A percentile compares a stretch with the other conserved stretches of the same genome.
Conservation (phyloP, 2,329 filamentous ascomycete species). For the Diplodia sapinea region DNA sequence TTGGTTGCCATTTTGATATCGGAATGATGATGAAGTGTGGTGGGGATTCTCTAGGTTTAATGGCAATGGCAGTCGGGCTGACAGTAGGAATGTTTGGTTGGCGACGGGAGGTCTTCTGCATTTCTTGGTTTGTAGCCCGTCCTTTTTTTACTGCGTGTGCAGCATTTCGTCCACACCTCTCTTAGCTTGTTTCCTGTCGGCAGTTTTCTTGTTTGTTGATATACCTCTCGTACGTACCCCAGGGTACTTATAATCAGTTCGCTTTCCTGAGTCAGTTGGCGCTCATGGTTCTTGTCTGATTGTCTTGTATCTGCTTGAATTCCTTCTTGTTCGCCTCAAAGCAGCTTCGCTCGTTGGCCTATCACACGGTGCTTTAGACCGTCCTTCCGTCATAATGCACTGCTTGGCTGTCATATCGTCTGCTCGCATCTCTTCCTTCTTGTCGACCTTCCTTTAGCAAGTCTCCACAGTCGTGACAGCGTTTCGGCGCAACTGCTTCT, state of each 20-base stretch:
- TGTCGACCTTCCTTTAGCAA: background rate
- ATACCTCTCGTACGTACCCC: slow-evolving; percentile 27
- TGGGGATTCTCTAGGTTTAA: slow-evolving; percentile 8
- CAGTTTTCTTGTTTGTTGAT: slow-evolving; percentile 17
- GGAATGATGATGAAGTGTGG: slow-evolving; percentile 7
- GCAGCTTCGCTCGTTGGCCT: background rate
- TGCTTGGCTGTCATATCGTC: background rate
- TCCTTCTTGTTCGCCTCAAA: background rate
- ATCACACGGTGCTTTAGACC: background rate
- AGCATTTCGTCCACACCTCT: slow-evolving; percentile 16
- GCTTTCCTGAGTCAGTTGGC: background rate
- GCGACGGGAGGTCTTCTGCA: slow-evolving; percentile 24
- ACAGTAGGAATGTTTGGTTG: slow-evolving; percentile 2
- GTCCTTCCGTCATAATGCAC: background rate
- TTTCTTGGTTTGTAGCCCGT: slow-evolving; percentile 27
- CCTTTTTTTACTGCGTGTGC: slow-evolving; percentile 15
- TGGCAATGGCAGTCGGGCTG: slow-evolving; percentile 17
- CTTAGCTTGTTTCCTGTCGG: background rate
- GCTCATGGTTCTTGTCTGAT: background rate
- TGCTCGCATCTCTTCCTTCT: background rate
- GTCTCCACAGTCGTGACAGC: background rate
- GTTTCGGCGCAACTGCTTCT: background rate
- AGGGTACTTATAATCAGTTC: slow-evolving; percentile 18
- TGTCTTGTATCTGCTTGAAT: background rate
- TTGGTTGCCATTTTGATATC: background rate